Conservation (phyloP, 2,329 filamentous ascomycete species). For the Purpureocillium lavendulum region DNA sequence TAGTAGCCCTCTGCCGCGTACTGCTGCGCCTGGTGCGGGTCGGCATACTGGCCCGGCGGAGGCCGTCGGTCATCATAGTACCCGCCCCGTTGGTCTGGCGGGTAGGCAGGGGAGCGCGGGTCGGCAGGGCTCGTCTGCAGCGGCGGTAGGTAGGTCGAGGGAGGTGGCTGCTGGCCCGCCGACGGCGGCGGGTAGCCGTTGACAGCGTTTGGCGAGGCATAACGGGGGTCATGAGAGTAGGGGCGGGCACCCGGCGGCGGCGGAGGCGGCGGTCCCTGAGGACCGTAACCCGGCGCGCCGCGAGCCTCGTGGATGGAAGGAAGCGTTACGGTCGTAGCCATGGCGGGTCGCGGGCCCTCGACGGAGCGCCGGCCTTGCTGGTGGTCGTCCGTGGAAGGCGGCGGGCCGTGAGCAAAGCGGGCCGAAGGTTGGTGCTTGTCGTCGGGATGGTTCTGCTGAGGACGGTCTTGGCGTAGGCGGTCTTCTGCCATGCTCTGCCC, state of each 20-base stretch:
- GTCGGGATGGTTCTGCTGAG: slow-evolving; percentile 25
- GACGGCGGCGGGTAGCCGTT: slow-evolving; percentile 38
- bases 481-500: slow-evolving; percentile 31
- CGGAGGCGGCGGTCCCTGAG: slow-evolving; percentile 10
- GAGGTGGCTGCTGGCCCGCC: slow-evolving; percentile 19
- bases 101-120: slow-evolving; percentile 25
- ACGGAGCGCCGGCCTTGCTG: slow-evolving; percentile 1
- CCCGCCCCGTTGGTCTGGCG: slow-evolving; percentile 28
- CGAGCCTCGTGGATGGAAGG: slow-evolving; percentile 42
- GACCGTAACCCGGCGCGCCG: slow-evolving; percentile 20
- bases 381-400: slow-evolving; percentile 1
- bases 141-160: slow-evolving; percentile 26
- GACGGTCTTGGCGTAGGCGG: slow-evolving; percentile 27
- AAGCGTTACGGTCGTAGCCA: slow-evolving; percentile 36
- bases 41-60: slow-evolving; percentile 18
- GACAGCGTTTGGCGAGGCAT: slow-evolving; percentile 33
- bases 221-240: slow-evolving; percentile 26
- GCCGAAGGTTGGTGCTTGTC: slow-evolving; percentile 14
- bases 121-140: slow-evolving; percentile 25
- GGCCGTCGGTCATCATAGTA: slow-evolving; percentile 28
- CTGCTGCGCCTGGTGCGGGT: slow-evolving; percentile 9
- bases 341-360: slow-evolving; percentile 21
- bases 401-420: slow-evolving; percentile 4
- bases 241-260: slow-evolving; percentile 21
- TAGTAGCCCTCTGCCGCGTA: slow-evolving; percentile 26